Evolutionary conservation across 2,329 filamentous ascomycete genomes (phyloP).

Genomic region (Aureobasidium sp.): DNA sequence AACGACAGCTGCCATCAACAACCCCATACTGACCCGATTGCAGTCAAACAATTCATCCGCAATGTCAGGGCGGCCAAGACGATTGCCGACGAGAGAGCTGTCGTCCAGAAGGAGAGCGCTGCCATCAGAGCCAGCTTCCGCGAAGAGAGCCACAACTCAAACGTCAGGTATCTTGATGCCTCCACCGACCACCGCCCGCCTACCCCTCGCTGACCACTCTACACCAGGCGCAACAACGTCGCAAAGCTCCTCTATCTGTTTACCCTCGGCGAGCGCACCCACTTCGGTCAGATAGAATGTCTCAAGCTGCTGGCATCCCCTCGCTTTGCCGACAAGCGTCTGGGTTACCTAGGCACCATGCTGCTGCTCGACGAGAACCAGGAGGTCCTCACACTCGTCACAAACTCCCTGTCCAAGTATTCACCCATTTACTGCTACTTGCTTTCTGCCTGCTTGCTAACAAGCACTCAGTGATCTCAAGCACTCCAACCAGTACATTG

Average conservation of each 20-base stretch:
- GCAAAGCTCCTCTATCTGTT: conserved; percentile 97
- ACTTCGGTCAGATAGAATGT: conserved; percentile 99
- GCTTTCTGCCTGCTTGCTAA: conserved; percentile 14
- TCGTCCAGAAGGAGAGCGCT: conserved; percentile 98
- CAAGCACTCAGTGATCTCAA: conserved; percentile 65
- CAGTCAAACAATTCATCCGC: conserved; percentile 99
- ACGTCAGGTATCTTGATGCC: conserved; percentile 61
- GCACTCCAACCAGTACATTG: conserved; percentile 97
- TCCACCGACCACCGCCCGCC: conserved; percentile 10
- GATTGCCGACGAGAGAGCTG: conserved; percentile 94
- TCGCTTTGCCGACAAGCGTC: conserved; percentile 92
- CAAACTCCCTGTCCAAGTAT: conserved; percentile 96
- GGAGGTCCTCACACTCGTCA: conserved; percentile 92
- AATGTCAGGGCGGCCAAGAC: conserved; percentile 98
- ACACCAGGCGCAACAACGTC: conserved; percentile 85
- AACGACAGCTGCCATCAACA: conserved; percentile 3
- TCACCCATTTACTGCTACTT: conserved; percentile 19
- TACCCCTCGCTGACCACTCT: not conserved
- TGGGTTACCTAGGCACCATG: conserved; percentile 95
- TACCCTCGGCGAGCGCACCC: conserved; percentile 90
- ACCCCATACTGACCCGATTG: conserved; percentile 21
- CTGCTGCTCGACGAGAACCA: conserved; percentile 95
- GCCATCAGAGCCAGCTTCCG: conserved; percentile 95
- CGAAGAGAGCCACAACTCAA: conserved; percentile 89
- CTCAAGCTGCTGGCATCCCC: conserved; percentile 94